These are phyloP conservation scores for Xylaria cubensis DNA, from an alignment of 495 filamentous ascomycete genomes.

Conservation along the genomic window DNA sequence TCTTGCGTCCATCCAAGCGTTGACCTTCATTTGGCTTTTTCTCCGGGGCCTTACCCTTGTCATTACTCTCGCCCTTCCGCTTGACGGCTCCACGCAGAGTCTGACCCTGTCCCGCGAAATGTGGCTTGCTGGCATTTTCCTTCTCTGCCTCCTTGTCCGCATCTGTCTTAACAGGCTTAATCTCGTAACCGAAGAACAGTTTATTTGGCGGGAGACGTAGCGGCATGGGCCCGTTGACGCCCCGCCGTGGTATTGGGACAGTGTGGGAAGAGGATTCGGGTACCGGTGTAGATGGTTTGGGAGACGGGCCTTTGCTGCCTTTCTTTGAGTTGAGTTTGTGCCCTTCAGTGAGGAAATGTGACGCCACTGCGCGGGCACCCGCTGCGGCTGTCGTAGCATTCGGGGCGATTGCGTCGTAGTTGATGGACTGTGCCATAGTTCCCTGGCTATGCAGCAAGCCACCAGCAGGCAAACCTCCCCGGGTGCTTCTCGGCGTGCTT, in stretches of 20 bases:
- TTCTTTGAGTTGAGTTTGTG: constrained; percentile 83
- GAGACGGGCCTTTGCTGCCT: constrained; percentile 76
- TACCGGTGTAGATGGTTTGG: constrained; percentile 81
- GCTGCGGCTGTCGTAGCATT: constrained; percentile 66
- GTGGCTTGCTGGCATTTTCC: constrained; percentile 67
- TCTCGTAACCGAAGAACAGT: constrained; percentile 93
- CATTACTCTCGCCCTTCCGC: constrained; percentile 50
- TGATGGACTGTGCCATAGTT: constrained; percentile 95
- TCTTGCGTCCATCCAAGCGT: constrained; percentile 48
- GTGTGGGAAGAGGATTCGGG: constrained; percentile 70
- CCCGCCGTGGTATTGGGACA: constrained; percentile 46
- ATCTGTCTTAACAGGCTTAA: constrained; percentile 84
- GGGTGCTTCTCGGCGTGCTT: constrained; percentile 61
- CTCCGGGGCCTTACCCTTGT: constrained; percentile 46
- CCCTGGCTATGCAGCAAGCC: constrained; percentile 82
- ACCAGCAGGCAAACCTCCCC: constrained; percentile 65
- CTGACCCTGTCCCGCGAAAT: constrained; percentile 88
- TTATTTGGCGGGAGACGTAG: constrained; percentile 86
- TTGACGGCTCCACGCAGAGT: constrained; percentile 76
- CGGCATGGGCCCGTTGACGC: constrained; percentile 82
- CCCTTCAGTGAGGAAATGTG: constrained; percentile 79
- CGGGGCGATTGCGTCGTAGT: constrained; percentile 93
- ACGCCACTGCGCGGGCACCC: constrained; percentile 47
- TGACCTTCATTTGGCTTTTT: constrained; percentile 45
- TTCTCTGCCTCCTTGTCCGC: constrained; percentile 71